A percentile compares a stretch with the other conserved stretches of the same genome.
phyloP scores from a whole-genome alignment of 805 yeast species.

The Maudiozyma barnettii region DNA sequence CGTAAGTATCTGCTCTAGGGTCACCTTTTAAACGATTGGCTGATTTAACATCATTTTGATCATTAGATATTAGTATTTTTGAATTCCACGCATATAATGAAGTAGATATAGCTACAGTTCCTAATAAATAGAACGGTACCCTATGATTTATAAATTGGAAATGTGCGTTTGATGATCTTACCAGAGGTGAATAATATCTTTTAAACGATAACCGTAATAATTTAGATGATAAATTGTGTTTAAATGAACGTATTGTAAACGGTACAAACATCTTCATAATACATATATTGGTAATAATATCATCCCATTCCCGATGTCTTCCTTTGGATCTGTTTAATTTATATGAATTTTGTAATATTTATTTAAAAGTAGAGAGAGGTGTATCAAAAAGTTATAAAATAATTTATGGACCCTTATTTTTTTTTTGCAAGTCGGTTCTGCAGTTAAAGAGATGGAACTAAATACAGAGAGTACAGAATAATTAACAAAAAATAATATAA shows the following conservation, averaged over 20 bases:
- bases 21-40: constrained; percentile 28
- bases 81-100: background rate
- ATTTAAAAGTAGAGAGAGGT: too few relatives aligned
- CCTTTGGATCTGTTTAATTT: too few relatives aligned
- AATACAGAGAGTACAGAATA: too few relatives aligned
- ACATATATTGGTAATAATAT: background rate
- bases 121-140: background rate
- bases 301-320: background rate
- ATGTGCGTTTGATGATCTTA: background rate
- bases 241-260: background rate
- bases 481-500: background rate
- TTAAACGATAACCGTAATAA: background rate
- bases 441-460: too few relatives aligned
- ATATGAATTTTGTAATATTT: too few relatives aligned
- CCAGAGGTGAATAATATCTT: background rate
- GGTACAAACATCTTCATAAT: background rate
- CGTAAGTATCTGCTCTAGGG: constrained; percentile 52
- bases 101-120: background rate
- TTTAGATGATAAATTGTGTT: background rate
- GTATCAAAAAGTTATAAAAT: too few relatives aligned
- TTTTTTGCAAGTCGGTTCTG: too few relatives aligned
- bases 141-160: background rate
- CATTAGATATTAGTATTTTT: background rate
- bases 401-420: too few relatives aligned
- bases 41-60: background rate